These are phyloP conservation scores for Pittosporum tobira DNA, from an alignment of 129 eudicot species.

Conservation along the genomic window DNA sequence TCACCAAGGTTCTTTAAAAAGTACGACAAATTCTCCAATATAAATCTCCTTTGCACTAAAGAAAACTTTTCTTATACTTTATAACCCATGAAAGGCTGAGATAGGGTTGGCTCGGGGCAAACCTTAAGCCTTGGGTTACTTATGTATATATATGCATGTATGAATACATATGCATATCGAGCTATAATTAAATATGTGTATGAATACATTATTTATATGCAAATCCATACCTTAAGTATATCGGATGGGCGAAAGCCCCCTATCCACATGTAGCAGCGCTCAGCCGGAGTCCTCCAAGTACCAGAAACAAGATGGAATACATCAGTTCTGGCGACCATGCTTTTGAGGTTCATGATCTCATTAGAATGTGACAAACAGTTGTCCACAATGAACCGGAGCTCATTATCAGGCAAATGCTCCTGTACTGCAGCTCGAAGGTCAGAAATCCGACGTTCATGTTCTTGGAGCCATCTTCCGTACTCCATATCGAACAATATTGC, in stretches of 20 bases:
- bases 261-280: slow-evolving; percentile 97
- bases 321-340: slow-evolving; percentile 65
- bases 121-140: no score
- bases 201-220: no score
- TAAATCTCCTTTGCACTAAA: no score
- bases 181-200: no score
- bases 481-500: slow-evolving; percentile 89
- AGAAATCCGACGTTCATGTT: slow-evolving; percentile 66
- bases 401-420: slow-evolving; percentile 75
- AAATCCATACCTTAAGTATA: slow-evolving; percentile 84
- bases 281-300: slow-evolving; percentile 93
- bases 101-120: no score
- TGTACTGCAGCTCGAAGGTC: slow-evolving; percentile 83
- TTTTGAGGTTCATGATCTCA: slow-evolving; percentile 61
- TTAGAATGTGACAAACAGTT: slow-evolving; percentile 72
- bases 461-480: slow-evolving; percentile 86
- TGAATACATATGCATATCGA: no score
- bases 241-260: slow-evolving; percentile 98
- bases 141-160: no score
- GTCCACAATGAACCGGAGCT: slow-evolving; percentile 68
- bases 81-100: no score
- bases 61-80: no score
- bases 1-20: no score
- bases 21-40: no score
- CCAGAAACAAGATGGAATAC: slow-evolving; percentile 87